These are phyloP conservation scores for Protea cynaroides DNA, from an alignment of 164 flowering plant genomes.

Conservation along the genomic window DNA sequence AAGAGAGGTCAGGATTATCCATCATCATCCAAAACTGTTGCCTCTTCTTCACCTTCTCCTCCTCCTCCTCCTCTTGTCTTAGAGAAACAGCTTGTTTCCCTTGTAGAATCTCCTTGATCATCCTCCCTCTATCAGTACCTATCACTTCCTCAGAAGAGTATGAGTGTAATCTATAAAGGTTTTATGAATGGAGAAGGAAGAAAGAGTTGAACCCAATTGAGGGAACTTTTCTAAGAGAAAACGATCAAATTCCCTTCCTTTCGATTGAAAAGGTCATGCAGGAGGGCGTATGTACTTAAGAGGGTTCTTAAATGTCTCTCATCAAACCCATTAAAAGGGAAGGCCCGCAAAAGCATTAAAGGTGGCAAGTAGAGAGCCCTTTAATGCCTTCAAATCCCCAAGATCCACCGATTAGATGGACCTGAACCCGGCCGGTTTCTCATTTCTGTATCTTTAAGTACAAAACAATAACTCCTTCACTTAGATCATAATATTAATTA, in stretches of 20 bases:
- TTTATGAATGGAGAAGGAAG: not conserved
- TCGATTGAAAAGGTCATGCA: conserved; percentile 32
- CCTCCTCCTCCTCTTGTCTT: conserved; percentile 3
- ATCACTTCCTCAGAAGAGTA: too few relatives aligned
- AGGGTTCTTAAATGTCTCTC: conserved; percentile 40
- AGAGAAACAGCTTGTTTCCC: conserved; percentile 11
- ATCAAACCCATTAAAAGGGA: conserved; percentile 42
- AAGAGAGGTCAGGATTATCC: conserved; percentile 49
- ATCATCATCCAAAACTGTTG: conserved; percentile 13
- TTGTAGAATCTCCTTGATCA: conserved; percentile 15
- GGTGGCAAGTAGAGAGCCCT: conserved; percentile 49
- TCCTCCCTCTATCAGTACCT: conserved; percentile 6
- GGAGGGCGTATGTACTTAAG: conserved; percentile 30
- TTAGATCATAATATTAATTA: too few relatives aligned
- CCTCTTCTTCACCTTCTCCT: conserved; percentile 8
- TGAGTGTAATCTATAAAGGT: too few relatives aligned
- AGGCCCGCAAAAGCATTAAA: conserved; percentile 55
- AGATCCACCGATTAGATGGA: not conserved
- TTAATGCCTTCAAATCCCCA: conserved; percentile 48
- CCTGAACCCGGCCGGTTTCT: too few relatives aligned
- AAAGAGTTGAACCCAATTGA: not conserved
- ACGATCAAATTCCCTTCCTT: conserved; percentile 4
- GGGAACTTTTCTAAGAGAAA: not conserved
- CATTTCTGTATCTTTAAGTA: too few relatives aligned
- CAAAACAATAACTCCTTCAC: not conserved